Percentiles rank a stretch among this genome's conserved stretches.
Evolutionary conservation across 2,329 filamentous ascomycete genomes (phyloP).

Genomic region (Alternaria arbusti): DNA sequence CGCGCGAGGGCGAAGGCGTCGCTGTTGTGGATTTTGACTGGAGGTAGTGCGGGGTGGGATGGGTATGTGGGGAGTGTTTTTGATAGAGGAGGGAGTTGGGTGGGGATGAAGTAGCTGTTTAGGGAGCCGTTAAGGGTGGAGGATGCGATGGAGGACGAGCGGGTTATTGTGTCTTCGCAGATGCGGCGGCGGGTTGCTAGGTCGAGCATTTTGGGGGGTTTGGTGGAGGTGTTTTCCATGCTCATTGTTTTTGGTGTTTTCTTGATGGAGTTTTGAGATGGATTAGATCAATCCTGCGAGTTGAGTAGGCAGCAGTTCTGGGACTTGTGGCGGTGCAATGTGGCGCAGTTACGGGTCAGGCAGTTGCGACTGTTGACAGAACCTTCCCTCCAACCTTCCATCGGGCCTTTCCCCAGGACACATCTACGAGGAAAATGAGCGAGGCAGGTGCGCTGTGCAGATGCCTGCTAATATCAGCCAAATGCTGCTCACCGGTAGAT

Average conservation of each 20-base stretch:
- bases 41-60: not conserved
- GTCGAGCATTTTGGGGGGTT: constrained; percentile 15
- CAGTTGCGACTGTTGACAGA: not conserved
- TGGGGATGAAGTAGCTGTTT: constrained; percentile 19
- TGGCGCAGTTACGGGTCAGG: not conserved
- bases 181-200: constrained; percentile 24
- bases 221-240: not conserved
- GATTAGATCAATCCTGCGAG: fast-evolving
- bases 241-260: not conserved
- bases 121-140: constrained; percentile 21
- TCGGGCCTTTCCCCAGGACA: not conserved
- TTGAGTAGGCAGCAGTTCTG: not conserved
- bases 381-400: not conserved
- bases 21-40: constrained; percentile 20
- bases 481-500: not conserved
- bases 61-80: constrained; percentile 2
- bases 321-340: not conserved
- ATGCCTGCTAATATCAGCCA: not conserved
- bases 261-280: not conserved
- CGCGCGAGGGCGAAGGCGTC: constrained; percentile 29
- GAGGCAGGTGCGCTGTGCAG: not conserved
- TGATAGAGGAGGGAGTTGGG: constrained; percentile 20
- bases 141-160: constrained; percentile 15
- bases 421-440: not conserved
- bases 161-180: constrained; percentile 29